Percentiles rank a stretch among this genome's conserved stretches.
These are phyloP conservation scores for Eruca vesicaria DNA, from an alignment of 441 rosid species.

Conservation along the genomic window DNA sequence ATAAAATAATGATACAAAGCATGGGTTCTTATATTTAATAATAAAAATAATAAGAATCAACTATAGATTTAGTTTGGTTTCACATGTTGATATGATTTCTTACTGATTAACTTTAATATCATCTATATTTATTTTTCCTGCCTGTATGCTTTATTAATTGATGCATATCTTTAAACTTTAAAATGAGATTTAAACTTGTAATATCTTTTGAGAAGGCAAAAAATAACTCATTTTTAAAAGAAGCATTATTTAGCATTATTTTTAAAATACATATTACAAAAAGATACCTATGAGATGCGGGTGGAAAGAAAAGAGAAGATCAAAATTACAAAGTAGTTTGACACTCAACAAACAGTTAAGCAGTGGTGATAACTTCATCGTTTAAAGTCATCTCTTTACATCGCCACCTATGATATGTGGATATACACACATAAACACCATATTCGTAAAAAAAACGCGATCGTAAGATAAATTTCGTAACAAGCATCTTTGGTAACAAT, in stretches of 20 bases:
- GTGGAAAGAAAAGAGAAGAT: neutral
- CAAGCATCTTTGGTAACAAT: slow-evolving; percentile 23
- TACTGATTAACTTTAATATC: neutral
- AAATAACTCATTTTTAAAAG: neutral
- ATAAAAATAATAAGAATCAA: neutral
- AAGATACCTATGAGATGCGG: neutral
- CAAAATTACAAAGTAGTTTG: slow-evolving; percentile 25
- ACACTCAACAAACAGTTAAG: slow-evolving; percentile 8
- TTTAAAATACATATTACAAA: neutral
- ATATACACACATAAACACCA: neutral
- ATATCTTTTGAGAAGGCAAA: neutral
- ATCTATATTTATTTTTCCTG: neutral
- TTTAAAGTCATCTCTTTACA: slow-evolving; percentile 1
- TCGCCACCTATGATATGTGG: neutral
- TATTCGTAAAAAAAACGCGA: no score
- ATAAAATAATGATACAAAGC: neutral
- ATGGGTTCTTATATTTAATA: neutral
- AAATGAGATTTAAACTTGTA: neutral
- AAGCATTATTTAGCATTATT: neutral
- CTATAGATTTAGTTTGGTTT: neutral
- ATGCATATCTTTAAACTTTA: neutral
- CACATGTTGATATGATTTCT: neutral
- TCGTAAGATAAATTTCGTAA: no score
- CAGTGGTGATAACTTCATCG: slow-evolving; percentile 14
- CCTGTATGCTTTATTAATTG: neutral